Conservation (phyloP, 2,329 filamentous ascomycete species). For the Lecanosticta acicola region DNA sequence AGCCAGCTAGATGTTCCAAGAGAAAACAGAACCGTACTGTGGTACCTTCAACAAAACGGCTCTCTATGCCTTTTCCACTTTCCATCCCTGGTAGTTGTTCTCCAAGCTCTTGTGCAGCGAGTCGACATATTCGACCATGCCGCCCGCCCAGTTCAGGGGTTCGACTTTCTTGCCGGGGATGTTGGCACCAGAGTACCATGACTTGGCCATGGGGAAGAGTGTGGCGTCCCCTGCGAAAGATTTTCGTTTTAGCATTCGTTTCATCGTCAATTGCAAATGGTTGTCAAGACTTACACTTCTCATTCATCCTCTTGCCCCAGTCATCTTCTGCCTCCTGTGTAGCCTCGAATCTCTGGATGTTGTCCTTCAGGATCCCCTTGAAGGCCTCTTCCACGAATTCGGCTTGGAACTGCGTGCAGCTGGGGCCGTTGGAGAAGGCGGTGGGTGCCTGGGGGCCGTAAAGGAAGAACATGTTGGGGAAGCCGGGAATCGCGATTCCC, state of each 20-base stretch:
- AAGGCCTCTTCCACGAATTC: slow-evolving; percentile 44
- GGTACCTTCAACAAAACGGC: too few species aligned
- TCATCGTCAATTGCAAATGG: too few species aligned
- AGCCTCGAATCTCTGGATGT: slow-evolving; percentile 35
- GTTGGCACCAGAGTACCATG: slow-evolving; percentile 38
- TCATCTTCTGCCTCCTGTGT: slow-evolving; percentile 38
- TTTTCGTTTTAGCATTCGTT: slow-evolving; percentile 10
- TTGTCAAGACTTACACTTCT: slow-evolving; percentile 2
- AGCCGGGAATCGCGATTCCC: slow-evolving; percentile 32
- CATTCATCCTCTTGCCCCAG: slow-evolving; percentile 32
- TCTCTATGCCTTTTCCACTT: slow-evolving; percentile 14
- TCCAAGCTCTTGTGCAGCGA: slow-evolving; percentile 26
- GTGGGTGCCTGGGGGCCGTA: slow-evolving; percentile 45
- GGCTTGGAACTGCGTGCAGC: slow-evolving; percentile 37
- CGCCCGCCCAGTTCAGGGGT: slow-evolving; percentile 42
- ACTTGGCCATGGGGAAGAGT: slow-evolving; percentile 29
- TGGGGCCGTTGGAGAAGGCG: slow-evolving; percentile 44
- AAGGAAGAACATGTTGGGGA: slow-evolving; percentile 39
- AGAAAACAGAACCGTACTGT: too few species aligned
- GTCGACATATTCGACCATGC: slow-evolving; percentile 32
- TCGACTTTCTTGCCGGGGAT: slow-evolving; percentile 43
- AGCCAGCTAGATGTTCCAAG: too few species aligned
- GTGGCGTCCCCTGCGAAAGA: slow-evolving; percentile 33
- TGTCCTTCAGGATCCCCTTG: slow-evolving; percentile 34
- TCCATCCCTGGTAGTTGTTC: slow-evolving; percentile 29